Conservation (phyloP, 176 grass and related monocot genomes). For the Elymus sibiricus region DNA sequence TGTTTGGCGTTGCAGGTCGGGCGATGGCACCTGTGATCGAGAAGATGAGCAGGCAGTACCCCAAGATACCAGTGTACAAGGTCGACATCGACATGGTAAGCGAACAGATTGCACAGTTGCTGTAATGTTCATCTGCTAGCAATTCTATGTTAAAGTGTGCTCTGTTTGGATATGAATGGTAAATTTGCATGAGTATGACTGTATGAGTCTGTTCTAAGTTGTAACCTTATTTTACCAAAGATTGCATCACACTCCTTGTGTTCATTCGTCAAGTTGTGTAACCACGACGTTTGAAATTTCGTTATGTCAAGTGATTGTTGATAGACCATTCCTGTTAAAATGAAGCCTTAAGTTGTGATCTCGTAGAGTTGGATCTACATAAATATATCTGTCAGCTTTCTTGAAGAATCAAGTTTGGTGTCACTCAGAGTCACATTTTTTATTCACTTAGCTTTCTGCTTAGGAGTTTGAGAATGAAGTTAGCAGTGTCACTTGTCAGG, state of each 20-base stretch:
- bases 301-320: background rate
- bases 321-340: background rate
- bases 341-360: background rate
- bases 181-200: too few relatives aligned
- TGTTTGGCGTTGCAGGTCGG: slow-evolving; percentile 22
- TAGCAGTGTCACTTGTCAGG: too few relatives aligned
- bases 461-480: background rate
- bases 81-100: slow-evolving; percentile 51
- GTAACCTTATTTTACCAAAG: background rate
- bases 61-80: slow-evolving; percentile 34
- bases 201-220: background rate
- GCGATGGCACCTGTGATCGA: slow-evolving; percentile 33
- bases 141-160: background rate
- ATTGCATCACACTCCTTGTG: background rate
- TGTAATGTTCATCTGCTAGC: background rate
- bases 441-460: background rate
- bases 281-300: background rate
- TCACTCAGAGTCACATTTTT: background rate
- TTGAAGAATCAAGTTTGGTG: background rate
- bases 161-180: background rate
- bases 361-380: background rate
- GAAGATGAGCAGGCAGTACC: slow-evolving; percentile 32
- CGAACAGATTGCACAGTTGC: background rate
- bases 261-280: background rate
- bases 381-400: too few relatives aligned